Conservation (phyloP, 2,329 filamentous ascomycete genomes). For the Nannizzia gypsea region DNA sequence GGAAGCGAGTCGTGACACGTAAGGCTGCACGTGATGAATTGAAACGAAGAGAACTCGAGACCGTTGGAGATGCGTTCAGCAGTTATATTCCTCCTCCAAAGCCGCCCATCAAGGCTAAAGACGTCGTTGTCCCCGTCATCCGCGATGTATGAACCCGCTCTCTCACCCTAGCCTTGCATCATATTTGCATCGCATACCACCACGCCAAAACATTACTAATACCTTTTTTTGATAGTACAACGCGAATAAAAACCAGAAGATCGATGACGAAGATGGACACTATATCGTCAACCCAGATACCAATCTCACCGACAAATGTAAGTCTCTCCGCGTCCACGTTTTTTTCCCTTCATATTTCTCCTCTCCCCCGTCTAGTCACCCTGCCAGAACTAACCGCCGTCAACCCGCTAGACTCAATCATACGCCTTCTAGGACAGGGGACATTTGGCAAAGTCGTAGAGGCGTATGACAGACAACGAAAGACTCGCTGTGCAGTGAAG, state of each 20-base stretch:
- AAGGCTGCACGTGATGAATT: constrained; percentile 73
- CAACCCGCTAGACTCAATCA: constrained; percentile 58
- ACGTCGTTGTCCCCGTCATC: constrained; percentile 53
- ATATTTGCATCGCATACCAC: not conserved
- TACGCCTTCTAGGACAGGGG: constrained; percentile 83
- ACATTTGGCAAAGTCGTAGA: constrained; percentile 98
- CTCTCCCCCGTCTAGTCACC: not conserved
- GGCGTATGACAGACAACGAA: constrained; percentile 66
- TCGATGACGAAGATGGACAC: constrained; percentile 93
- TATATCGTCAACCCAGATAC: constrained; percentile 87
- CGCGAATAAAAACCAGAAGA: constrained; percentile 50
- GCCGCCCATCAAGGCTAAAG: constrained; percentile 79
- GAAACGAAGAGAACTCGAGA: constrained; percentile 63
- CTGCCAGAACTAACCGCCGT: constrained; percentile 9
- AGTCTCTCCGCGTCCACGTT: constrained; percentile 28
- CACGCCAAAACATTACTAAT: too few species aligned
- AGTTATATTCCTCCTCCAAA: constrained; percentile 78
- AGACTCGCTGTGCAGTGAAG: constrained; percentile 83
- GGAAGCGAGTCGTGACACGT: constrained; percentile 65
- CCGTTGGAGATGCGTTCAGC: constrained; percentile 56
- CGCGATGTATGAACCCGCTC: constrained; percentile 42
- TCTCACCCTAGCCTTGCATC: not conserved
- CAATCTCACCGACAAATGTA: constrained; percentile 80
- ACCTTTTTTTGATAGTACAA: constrained; percentile 29
- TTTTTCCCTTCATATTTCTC: constrained; percentile 25